Conservation (phyloP, 1,284 basidiomycete genomes). For the Tilletia walkeri region DNA sequence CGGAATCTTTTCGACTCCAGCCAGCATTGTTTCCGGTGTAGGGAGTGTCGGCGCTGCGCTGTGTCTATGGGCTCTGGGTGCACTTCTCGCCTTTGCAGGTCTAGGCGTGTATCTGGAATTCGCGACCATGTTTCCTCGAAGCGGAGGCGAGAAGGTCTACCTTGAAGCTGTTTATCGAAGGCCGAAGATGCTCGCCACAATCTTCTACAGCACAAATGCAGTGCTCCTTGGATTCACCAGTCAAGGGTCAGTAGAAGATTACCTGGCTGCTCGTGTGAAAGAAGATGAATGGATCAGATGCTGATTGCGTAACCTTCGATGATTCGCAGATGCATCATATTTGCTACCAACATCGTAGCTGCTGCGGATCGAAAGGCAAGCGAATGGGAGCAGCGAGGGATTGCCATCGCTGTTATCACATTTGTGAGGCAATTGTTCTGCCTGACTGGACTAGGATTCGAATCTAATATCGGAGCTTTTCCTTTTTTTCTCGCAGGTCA, state of each 20-base stretch:
- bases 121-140: slow-evolving; percentile 69
- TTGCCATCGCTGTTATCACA: slow-evolving; percentile 63
- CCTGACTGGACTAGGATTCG: slow-evolving; percentile 33
- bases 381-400: slow-evolving; percentile 64
- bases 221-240: slow-evolving; percentile 65
- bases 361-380: slow-evolving; percentile 59
- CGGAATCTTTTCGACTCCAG: slow-evolving; percentile 73
- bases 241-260: slow-evolving; percentile 30
- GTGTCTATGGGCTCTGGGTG: slow-evolving; percentile 9
- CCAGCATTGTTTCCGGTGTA: slow-evolving; percentile 63
- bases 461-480: background rate
- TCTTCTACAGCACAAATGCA: slow-evolving; percentile 65
- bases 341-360: slow-evolving; percentile 59
- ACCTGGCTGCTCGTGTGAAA: background rate
- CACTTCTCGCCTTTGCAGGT: slow-evolving; percentile 6
- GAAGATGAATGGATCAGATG: background rate
- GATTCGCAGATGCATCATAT: background rate
- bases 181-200: slow-evolving; percentile 67
- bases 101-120: slow-evolving; percentile 66
- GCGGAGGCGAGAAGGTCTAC: slow-evolving; percentile 74
- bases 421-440: background rate
- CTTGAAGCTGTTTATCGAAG: slow-evolving; percentile 68
- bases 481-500: slow-evolving; percentile 27
- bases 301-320: background rate
- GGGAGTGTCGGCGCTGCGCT: slow-evolving; percentile 66